Conservation (phyloP, 2,329 filamentous ascomycete species). For the Colletotrichum brevisporum region DNA sequence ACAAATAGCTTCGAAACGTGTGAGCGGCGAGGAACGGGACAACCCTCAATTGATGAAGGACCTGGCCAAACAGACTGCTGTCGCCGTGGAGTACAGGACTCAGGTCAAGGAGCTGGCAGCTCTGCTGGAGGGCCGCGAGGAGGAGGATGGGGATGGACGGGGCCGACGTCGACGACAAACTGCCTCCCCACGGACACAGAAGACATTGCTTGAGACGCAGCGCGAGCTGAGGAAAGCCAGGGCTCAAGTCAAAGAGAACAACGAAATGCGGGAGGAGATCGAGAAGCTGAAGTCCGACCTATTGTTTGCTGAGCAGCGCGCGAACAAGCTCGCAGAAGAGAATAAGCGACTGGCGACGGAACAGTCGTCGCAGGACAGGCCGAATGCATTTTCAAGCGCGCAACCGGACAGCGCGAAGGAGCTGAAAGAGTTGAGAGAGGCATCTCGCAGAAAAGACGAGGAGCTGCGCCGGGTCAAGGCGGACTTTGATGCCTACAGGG, state of each 20-base stretch:
- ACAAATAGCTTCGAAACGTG: conserved; percentile 61
- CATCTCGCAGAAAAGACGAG: conserved; percentile 61
- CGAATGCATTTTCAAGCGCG: background rate
- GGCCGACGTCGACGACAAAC: conserved; percentile 54
- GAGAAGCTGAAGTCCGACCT: conserved; percentile 66
- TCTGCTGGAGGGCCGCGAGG: conserved; percentile 59
- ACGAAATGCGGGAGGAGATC: conserved; percentile 67
- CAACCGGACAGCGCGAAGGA: conserved; percentile 39
- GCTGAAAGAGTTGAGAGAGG: conserved; percentile 53
- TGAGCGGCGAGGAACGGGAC: conserved; percentile 57
- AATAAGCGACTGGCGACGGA: conserved; percentile 48
- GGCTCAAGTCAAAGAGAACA: conserved; percentile 67
- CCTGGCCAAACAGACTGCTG: conserved; percentile 69
- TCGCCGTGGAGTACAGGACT: conserved; percentile 70
- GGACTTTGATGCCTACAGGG: conserved; percentile 68
- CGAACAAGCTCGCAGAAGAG: conserved; percentile 54
- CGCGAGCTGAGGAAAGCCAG: conserved; percentile 69
- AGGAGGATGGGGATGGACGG: conserved; percentile 50
- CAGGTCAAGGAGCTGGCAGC: conserved; percentile 72
- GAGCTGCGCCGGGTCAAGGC: conserved; percentile 63
- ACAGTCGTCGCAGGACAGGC: conserved; percentile 26
- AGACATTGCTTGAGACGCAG: conserved; percentile 66
- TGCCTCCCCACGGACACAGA: conserved; percentile 65
- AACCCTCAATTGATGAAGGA: conserved; percentile 65
- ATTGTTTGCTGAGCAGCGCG: conserved; percentile 61